Base-by-base conservation (phyloP, 75 land plant species). In the Selaginella tamariscina region DNA sequence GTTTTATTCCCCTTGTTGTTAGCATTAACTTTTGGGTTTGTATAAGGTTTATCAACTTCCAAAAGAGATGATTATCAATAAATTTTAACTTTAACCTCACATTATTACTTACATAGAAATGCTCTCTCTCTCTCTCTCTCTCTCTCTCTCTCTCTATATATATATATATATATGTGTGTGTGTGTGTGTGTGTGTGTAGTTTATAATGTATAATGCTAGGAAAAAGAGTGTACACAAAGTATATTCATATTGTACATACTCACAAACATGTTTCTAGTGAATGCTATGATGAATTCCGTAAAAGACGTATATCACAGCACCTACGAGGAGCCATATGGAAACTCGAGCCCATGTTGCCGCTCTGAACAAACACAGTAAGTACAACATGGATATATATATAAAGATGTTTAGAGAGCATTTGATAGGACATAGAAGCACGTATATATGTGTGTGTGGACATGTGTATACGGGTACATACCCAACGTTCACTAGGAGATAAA, bases 271-370 rank as follows among this genome's bases (percentile, higher is more conserved):
- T n/a, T 39, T 39, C 49, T 39, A 39, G 49, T 39, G 49, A 5
- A 59, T 59, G 62, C 62, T 27, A n/a, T 59, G 62, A 59, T 59
- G 62, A 21, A 59, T 59, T 5, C 62, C 62, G 26, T 59, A 59
- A 21, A 59, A 59, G 8, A 59, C 21, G 26, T 59, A 59, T 5
- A 59, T 23, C 18, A 59, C n/a, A 21, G 18, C 21, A n/a, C 62
- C 62, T 5, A 59, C 5, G 24, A 59, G 18, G 8, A 59, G 62
- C 62, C 62, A 59, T 21, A 59, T 5, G 5, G 62, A 59, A 26
- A 59, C 62, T 59, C 62, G 62, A 23, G 21, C 23, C 62, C 62
- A 59, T 59, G 62, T 59, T 23, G 26, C 62, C 8, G 24, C 26
- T 2, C 62, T 59, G 26, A 59, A 8, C 62, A 59, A 21, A 59